These are phyloP conservation scores for Brasilioporus rufonigricans DNA, from an alignment of 768 basidiomycete genomes.

Conservation along the genomic window DNA sequence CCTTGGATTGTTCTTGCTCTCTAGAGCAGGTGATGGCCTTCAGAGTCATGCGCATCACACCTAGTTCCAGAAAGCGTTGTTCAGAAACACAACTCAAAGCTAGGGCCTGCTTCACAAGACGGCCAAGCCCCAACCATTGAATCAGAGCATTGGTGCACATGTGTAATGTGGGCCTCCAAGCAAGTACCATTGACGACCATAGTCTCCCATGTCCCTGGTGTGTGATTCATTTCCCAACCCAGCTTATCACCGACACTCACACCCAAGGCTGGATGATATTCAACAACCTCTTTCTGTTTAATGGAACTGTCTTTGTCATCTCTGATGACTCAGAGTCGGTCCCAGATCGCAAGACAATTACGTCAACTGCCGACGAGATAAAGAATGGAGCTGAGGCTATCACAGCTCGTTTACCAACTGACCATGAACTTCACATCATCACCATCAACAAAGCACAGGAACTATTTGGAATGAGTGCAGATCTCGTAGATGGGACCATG, in stretches of 20 bases:
- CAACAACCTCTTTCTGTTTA: too few species aligned
- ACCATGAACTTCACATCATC: slow-evolving; percentile 77
- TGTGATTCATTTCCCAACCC: background rate
- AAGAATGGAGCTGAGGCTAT: too few species aligned
- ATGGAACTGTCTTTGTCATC: slow-evolving; percentile 78
- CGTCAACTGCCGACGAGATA: too few species aligned
- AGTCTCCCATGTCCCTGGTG: slow-evolving; percentile 75
- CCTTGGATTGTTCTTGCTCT: slow-evolving; percentile 44
- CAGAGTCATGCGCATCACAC: too few species aligned
- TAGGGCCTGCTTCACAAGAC: slow-evolving; percentile 1
- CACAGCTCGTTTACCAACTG: slow-evolving; percentile 64
- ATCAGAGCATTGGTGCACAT: slow-evolving; percentile 34
- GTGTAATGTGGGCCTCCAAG: slow-evolving; percentile 38
- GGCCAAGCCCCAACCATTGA: too few species aligned
- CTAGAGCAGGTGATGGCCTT: slow-evolving; percentile 21
- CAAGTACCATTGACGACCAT: slow-evolving; percentile 60
- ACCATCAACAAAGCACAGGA: too few species aligned
- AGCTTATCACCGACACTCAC: too few species aligned
- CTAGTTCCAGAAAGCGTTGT: slow-evolving; percentile 7
- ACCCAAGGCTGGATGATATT: too few species aligned
- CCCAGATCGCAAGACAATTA: too few species aligned
- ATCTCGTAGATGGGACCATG: too few species aligned
- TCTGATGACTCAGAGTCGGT: slow-evolving; percentile 65
- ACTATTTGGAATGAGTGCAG: too few species aligned
- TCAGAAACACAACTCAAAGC: background rate